Percentiles rank a stretch among this genome's conserved stretches.
phyloP scores from a whole-genome alignment of 2,329 filamentous ascomycete genomes.

The Drechslerella coelobrocha region DNA sequence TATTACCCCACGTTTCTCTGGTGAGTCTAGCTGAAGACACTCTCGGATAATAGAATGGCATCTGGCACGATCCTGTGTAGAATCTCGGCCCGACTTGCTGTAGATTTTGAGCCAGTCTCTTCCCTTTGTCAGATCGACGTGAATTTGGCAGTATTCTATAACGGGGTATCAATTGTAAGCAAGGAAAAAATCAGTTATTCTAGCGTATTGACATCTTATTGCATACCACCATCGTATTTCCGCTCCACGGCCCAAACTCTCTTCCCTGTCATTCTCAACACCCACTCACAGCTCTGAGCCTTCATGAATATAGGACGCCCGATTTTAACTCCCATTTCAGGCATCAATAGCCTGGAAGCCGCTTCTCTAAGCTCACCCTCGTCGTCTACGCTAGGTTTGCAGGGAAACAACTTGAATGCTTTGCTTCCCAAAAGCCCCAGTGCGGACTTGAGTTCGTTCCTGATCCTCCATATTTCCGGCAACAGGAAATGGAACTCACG shows the following conservation, averaged over 20 bases:
- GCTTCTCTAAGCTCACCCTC: slow-evolving; percentile 22
- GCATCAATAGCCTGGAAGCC: slow-evolving; percentile 43
- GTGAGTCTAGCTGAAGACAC: slow-evolving; percentile 68
- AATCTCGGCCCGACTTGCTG: slow-evolving; percentile 90
- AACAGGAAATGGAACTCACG: slow-evolving; percentile 53
- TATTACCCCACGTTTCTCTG: slow-evolving; percentile 66
- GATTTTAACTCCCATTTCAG: slow-evolving; percentile 53
- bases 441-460: slow-evolving; percentile 52
- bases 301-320: slow-evolving; percentile 53
- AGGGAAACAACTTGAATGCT: slow-evolving; percentile 45
- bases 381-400: slow-evolving; percentile 31
- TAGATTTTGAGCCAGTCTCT: slow-evolving; percentile 74
- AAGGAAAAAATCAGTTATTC: too few relatives aligned
- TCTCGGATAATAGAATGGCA: slow-evolving; percentile 65
- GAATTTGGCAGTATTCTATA: slow-evolving; percentile 83
- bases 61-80: slow-evolving; percentile 71
- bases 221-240: slow-evolving; percentile 54
- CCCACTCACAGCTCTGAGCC: slow-evolving; percentile 44
- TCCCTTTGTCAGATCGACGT: slow-evolving; percentile 71
- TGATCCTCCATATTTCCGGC: slow-evolving; percentile 51
- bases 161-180: background rate
- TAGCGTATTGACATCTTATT: slow-evolving; percentile 1
- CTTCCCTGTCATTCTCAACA: slow-evolving; percentile 25
- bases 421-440: slow-evolving; percentile 36
- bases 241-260: slow-evolving; percentile 52